Evolutionary conservation across 2,329 filamentous ascomycete genomes (phyloP), one percentile per base, ranked within the genome.

Genomic region (Phialophora verrucosa): DNA sequence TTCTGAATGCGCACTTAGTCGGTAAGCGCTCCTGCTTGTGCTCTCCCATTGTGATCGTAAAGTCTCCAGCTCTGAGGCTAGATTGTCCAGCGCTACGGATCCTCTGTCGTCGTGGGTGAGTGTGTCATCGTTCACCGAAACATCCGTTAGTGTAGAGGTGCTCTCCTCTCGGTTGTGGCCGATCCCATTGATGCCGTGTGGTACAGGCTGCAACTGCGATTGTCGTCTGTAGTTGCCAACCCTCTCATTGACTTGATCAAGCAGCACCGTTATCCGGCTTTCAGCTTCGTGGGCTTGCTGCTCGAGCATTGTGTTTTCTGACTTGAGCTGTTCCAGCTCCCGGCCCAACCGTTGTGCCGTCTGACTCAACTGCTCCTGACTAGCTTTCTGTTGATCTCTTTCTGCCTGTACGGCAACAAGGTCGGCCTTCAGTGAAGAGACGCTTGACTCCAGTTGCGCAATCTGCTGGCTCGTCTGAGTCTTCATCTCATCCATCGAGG

Each of bases 191-290:
- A 70, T 59, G 14, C 65, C 63, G 54, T 65, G 59, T 2, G 69
- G 55, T 27, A 73, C 71, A 75, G 79, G 74, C 57, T 74, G 67
- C 69, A 78, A 76, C 70, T 87, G 82, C 4, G 86, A 87, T 73
- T 88, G 92, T 49, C 95, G 91, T 63, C 95, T 91, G 78, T 98
- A 98, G 76, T 91, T 96, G 79, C 95, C 93, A 17, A 99, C 95
- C 3, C 92, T 96, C 49, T 89, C 88, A 78, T 96, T 94, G 44
- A 99, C 93, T 76, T 98, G 94, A 77, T 98, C 93, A 12, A 99
- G 88, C 58, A 99, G 87, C 74, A 97, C 86, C 35, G 91, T 92
- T 25, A 99, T 95, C 75, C 96, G 96, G 71, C 91, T 89, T 80
- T 99, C 95, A 0, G 95, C 95, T 76, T 97, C 94, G 59, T 87